Evolutionary conservation across 208 protist species (phyloP), one percentile per base, ranked within the genome.

Genomic region (Crithidia expoeki): DNA sequence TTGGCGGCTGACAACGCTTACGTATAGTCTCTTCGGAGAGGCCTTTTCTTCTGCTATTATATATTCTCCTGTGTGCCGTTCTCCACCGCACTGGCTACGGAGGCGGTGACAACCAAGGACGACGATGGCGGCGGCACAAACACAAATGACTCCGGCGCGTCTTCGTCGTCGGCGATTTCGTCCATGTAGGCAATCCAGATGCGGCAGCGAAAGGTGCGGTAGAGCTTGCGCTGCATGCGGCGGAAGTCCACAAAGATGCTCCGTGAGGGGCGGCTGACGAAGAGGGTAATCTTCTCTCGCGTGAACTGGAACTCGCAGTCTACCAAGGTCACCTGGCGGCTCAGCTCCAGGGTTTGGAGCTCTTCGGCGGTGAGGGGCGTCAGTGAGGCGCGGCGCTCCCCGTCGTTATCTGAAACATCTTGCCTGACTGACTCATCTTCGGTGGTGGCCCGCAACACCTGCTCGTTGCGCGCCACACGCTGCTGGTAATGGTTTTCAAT

Each of bases 111-210:
- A 46, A 40, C 58, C 23, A 23, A 46, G 11, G 56, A 68, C 58
- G 49, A 53, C 27, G 47, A 71, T 51, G 44, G 68, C n/a, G 47
- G 69, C 33, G 61, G 68, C 50, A 67, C 72, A 40, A 77, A 77
- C 11, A 77, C 64, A 62, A 77, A 77, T 19, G 64, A 77, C 40
- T 71, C 64, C 38, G 78, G 71, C 16, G 73, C 61, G 56, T 84
- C 78, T 27, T 72, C 71, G 71, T 88, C 83, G 32, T 72, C 63
- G 34, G 70, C 58, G 30, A 90, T 64, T 59, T 93, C 87, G 58
- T 93, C 84, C 70, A 88, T 79, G 82, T 93, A 90, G 38, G 80
- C 79, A 14, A 90, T 76, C 85, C 88, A 94, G 51, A 94, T 94
- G 58, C 85, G 85, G 67, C 85, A 90, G 53, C 83, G 81, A 27